Conservation (phyloP, 148 eudicot genomes). For the Chenopodium berlandieri region DNA sequence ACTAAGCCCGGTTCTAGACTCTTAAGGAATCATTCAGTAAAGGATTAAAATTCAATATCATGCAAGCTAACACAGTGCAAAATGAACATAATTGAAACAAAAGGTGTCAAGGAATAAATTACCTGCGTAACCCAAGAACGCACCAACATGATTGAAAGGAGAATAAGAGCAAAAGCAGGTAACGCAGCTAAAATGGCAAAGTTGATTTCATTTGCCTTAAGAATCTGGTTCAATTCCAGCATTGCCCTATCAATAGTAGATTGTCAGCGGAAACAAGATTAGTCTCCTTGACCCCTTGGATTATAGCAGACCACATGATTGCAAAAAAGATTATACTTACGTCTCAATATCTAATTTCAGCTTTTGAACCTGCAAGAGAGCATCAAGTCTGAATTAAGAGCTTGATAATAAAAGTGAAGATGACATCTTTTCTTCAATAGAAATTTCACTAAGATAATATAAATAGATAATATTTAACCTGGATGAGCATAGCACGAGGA, state of each 20-base stretch:
- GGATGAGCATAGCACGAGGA: constrained; percentile 90
- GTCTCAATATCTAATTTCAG: constrained; percentile 93
- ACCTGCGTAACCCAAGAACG: constrained; percentile 96
- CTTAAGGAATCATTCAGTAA: background rate
- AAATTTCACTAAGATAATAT: background rate
- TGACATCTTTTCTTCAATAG: background rate
- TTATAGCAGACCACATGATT: constrained; percentile 13
- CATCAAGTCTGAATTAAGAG: background rate
- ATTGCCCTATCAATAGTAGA: constrained; percentile 65
- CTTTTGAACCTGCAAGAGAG: constrained; percentile 81
- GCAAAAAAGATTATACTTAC: constrained; percentile 47
- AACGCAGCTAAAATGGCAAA: constrained; percentile 97
- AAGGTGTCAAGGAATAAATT: constrained; percentile 10
- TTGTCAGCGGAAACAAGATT: constrained; percentile 8
- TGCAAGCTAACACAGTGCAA: background rate
- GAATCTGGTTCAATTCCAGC: constrained; percentile 98
- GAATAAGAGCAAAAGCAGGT: constrained; percentile 73
- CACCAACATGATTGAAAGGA: constrained; percentile 54
- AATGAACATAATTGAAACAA: background rate
- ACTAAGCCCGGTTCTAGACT: background rate
- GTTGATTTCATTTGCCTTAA: constrained; percentile 97
- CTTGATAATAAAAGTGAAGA: background rate
- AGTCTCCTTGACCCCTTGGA: background rate
- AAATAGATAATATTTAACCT: constrained; percentile 39
- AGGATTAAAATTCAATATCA: background rate